Evolutionary conservation across 2,329 filamentous ascomycete species (phyloP).

Genomic region (Colletotrichum sp.): DNA sequence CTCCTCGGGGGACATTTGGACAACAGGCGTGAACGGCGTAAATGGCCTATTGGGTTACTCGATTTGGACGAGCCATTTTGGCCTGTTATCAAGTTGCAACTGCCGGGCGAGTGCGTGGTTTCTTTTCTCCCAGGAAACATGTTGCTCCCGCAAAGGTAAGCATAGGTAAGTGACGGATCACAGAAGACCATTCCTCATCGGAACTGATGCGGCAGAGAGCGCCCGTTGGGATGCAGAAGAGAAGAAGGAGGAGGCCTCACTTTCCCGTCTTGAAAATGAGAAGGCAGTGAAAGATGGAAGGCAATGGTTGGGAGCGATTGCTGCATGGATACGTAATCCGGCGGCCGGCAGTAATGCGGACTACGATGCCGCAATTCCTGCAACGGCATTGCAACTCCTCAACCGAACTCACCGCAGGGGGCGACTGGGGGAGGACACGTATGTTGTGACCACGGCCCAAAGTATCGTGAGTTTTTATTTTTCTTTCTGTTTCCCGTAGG

Average conservation of each 20-base stretch:
- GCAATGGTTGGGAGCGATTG: not conserved
- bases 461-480: not conserved
- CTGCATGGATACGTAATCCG: not conserved
- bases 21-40: not conserved
- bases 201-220: not conserved
- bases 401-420: not conserved
- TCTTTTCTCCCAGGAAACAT: not conserved
- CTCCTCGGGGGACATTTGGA: not conserved
- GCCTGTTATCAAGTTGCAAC: not conserved
- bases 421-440: not conserved
- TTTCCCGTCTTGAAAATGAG: not conserved
- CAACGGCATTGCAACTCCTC: not conserved
- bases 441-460: not conserved
- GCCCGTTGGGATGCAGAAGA: slow-evolving; percentile 1
- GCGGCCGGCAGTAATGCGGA: not conserved
- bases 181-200: not conserved
- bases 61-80: slow-evolving; percentile 3
- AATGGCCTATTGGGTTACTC: not conserved
- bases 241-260: not conserved
- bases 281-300: not conserved
- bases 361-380: slow-evolving; percentile 6
- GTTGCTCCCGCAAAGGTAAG: not conserved
- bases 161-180: not conserved
- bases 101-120: not conserved
- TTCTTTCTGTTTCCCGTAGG: not conserved